A percentile compares a stretch with the other conserved stretches of the same genome.
Conservation (phyloP, 2,329 filamentous ascomycete species). For the Pseudocercospora musae region DNA sequence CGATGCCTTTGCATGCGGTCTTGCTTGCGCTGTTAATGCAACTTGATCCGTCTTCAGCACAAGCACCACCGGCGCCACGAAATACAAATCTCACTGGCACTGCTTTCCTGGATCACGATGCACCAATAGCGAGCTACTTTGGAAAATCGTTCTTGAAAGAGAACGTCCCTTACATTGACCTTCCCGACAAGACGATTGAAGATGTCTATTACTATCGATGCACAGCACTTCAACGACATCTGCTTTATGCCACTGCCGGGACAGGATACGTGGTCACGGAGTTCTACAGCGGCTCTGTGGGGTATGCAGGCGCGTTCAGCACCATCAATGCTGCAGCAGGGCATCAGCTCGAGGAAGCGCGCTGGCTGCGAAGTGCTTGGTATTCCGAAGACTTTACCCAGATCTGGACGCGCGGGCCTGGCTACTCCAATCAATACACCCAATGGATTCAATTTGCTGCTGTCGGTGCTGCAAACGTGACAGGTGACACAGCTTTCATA, state of each 20-base stretch:
- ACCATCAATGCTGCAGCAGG: constrained; percentile 6
- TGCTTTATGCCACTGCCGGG: constrained; percentile 33
- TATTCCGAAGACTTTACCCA: constrained; percentile 1
- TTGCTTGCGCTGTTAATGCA: neutral
- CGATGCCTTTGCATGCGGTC: neutral
- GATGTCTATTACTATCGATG: constrained; percentile 49
- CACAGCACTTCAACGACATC: constrained; percentile 42
- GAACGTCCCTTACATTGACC: constrained; percentile 47
- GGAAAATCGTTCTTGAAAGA: constrained; percentile 33
- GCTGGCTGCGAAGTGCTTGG: constrained; percentile 2
- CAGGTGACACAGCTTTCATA: constrained; percentile 39
- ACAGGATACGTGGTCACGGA: constrained; percentile 45
- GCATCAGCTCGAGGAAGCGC: constrained; percentile 6
- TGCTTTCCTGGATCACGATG: constrained; percentile 22
- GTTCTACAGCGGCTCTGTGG: constrained; percentile 40
- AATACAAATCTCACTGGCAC: constrained; percentile 4
- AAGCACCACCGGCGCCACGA: neutral
- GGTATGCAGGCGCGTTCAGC: constrained; percentile 5
- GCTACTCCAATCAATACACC: constrained; percentile 34
- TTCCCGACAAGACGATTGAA: constrained; percentile 42
- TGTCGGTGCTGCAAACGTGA: constrained; percentile 36
- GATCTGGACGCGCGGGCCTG: constrained; percentile 1
- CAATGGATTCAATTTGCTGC: constrained; percentile 33
- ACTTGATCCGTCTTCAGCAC: neutral
- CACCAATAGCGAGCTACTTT: constrained; percentile 20